phyloP scores from a whole-genome alignment of 768 basidiomycete species.

The Leccinum ochraceum region DNA sequence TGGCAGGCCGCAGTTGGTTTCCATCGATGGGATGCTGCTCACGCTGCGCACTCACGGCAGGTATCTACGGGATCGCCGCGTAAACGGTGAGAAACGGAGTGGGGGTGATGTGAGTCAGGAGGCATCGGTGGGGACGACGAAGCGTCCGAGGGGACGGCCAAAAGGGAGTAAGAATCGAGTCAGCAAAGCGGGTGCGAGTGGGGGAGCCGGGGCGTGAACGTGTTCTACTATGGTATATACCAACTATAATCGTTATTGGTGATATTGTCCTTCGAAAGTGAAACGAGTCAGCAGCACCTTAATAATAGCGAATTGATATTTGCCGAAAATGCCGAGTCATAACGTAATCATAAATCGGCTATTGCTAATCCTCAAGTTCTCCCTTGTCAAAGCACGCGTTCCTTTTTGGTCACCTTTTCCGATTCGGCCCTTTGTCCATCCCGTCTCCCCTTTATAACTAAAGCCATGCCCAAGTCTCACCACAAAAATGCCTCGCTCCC shows the following conservation, averaged over 20 bases:
- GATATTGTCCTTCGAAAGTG: neutral
- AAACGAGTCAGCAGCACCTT: neutral
- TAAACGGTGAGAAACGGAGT: conserved; percentile 46
- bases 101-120: conserved; percentile 30
- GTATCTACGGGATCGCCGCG: conserved; percentile 62
- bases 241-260: neutral
- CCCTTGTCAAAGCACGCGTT: conserved; percentile 19
- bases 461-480: conserved; percentile 12
- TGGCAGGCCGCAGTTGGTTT: neutral
- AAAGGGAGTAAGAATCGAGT: conserved; percentile 66
- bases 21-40: conserved; percentile 15
- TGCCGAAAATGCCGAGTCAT: neutral
- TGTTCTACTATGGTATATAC: neutral
- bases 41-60: conserved; percentile 34
- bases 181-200: conserved; percentile 14
- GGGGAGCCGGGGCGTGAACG: conserved; percentile 4
- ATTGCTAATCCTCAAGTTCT: conserved; percentile 30
- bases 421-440: conserved; percentile 36
- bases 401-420: conserved; percentile 32
- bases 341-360: conserved; percentile 13
- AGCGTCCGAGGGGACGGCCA: conserved; percentile 65
- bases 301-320: neutral
- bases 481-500: conserved; percentile 28
- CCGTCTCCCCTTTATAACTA: conserved; percentile 36
- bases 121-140: conserved; percentile 34